Evolutionary conservation across 495 filamentous ascomycete species (phyloP).

Genomic region (Aspergillus sclerotioniger): DNA sequence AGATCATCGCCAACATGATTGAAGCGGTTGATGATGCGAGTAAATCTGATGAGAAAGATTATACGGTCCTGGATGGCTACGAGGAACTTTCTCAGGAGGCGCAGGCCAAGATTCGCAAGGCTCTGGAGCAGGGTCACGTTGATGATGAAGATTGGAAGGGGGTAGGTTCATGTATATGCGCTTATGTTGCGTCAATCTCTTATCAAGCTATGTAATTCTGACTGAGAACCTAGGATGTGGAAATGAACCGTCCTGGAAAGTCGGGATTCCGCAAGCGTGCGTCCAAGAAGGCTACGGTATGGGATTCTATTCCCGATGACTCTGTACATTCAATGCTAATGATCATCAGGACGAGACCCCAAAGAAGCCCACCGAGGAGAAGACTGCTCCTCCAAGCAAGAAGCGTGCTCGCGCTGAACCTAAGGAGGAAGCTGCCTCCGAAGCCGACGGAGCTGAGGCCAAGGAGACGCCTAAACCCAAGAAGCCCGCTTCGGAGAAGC

Average conservation of each 20-base stretch:
- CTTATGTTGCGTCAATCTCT: conserved; percentile 13
- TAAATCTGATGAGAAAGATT: conserved; percentile 31
- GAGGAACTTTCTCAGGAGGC: conserved; percentile 64
- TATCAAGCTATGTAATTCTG: conserved; percentile 1
- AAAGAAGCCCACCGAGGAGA: background rate
- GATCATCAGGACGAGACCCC: conserved; percentile 26
- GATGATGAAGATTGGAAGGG: conserved; percentile 76
- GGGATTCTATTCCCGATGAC: conserved; percentile 6
- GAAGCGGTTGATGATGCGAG: conserved; percentile 33
- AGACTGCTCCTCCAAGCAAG: background rate
- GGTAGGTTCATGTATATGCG: conserved; percentile 54
- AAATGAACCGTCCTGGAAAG: conserved; percentile 65
- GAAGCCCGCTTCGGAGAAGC: background rate
- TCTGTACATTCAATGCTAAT: background rate
- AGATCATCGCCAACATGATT: conserved; percentile 55
- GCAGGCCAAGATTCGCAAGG: conserved; percentile 61
- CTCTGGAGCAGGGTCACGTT: conserved; percentile 68
- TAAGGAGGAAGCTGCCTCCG: background rate
- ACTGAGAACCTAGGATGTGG: conserved; percentile 54
- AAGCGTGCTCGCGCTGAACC: background rate
- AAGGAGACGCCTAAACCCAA: background rate
- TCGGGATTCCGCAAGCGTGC: conserved; percentile 54
- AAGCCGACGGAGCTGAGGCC: background rate
- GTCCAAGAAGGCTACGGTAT: conserved; percentile 37
- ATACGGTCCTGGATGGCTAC: conserved; percentile 61